Conservation (phyloP, 2,329 filamentous ascomycete genomes). For the Chaetomiaceae sp. region DNA sequence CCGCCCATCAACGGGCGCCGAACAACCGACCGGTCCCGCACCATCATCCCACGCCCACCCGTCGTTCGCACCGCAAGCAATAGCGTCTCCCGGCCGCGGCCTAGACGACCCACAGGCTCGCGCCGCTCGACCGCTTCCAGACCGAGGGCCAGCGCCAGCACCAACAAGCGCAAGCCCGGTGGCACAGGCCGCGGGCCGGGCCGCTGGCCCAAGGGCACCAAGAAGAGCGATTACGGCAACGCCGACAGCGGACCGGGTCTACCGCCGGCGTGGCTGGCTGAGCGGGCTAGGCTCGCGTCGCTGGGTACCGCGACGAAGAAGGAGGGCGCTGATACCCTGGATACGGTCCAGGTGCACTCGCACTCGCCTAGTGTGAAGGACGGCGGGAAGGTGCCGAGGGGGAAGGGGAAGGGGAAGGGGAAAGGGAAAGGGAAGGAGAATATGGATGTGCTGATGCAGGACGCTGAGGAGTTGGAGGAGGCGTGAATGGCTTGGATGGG, state of each 20-base stretch:
- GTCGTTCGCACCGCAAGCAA: slow-evolving; percentile 33
- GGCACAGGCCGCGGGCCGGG: slow-evolving; percentile 61
- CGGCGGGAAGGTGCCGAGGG: slow-evolving; percentile 17
- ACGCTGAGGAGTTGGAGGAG: slow-evolving; percentile 23
- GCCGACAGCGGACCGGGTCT: slow-evolving; percentile 61
- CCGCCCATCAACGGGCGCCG: slow-evolving; percentile 56
- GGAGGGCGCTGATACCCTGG: slow-evolving; percentile 31
- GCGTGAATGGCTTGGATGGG: slow-evolving; percentile 13
- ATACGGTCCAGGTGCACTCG: slow-evolving; percentile 36
- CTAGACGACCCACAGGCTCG: slow-evolving; percentile 34
- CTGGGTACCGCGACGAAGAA: slow-evolving; percentile 14
- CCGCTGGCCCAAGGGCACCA: slow-evolving; percentile 63
- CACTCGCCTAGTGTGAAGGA: slow-evolving; percentile 27
- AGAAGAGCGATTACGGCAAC: slow-evolving; percentile 64
- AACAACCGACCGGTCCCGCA: slow-evolving; percentile 41
- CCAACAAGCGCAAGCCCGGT: slow-evolving; percentile 50
- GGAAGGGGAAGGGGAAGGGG: slow-evolving; percentile 16
- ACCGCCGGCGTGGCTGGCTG: slow-evolving; percentile 50
- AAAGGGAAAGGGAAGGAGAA: slow-evolving; percentile 16
- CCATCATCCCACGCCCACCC: slow-evolving; percentile 38
- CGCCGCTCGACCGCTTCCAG: slow-evolving; percentile 34
- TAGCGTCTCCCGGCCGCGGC: slow-evolving; percentile 35
- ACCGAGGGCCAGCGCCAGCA: slow-evolving; percentile 35
- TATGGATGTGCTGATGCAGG: slow-evolving; percentile 28
- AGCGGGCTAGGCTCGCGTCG: slow-evolving; percentile 26